A percentile compares a stretch with the other conserved stretches of the same genome.
Conservation (phyloP, 257 asterid species). For the Linaria vulgaris region DNA sequence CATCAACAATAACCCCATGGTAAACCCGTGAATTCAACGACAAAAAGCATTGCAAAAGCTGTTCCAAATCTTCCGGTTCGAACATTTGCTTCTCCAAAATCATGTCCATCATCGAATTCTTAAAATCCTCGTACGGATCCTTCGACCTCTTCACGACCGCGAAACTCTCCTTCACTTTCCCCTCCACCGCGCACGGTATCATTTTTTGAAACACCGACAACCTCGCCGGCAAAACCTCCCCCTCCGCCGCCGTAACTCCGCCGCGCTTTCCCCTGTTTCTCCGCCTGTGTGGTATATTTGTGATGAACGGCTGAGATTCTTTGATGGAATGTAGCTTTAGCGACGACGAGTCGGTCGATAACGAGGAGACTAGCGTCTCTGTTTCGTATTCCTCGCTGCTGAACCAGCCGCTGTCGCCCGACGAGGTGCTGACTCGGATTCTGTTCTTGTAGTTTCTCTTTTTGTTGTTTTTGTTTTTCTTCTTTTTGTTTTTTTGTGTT, state of each 20-base stretch:
- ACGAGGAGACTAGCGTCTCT: constrained; percentile 37
- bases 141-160: constrained; percentile 82
- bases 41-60: constrained; percentile 71
- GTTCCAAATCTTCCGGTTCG: constrained; percentile 63
- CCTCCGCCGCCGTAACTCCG: constrained; percentile 18
- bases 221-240: constrained; percentile 56
- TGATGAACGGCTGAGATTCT: not conserved
- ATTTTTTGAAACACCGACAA: constrained; percentile 68
- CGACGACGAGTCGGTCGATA: not conserved
- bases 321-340: too few relatives aligned
- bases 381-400: constrained; percentile 27
- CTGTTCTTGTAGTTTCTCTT: constrained; percentile 34
- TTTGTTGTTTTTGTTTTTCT: constrained; percentile 24
- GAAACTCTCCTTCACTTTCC: constrained; percentile 85
- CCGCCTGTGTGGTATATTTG: constrained; percentile 8
- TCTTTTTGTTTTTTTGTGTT: constrained; percentile 16
- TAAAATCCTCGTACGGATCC: constrained; percentile 82
- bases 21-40: constrained; percentile 65
- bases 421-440: constrained; percentile 48
- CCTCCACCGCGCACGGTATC: constrained; percentile 67
- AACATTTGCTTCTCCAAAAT: constrained; percentile 81
- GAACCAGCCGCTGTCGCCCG: constrained; percentile 56
- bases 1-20: constrained; percentile 63
- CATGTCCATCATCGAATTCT: constrained; percentile 90
- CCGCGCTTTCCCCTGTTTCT: too few relatives aligned